Percentiles rank a stretch among this genome's conserved stretches.
Evolutionary conservation across 441 rosid species (phyloP).

Genomic region (Gossypium schwendimanii): DNA sequence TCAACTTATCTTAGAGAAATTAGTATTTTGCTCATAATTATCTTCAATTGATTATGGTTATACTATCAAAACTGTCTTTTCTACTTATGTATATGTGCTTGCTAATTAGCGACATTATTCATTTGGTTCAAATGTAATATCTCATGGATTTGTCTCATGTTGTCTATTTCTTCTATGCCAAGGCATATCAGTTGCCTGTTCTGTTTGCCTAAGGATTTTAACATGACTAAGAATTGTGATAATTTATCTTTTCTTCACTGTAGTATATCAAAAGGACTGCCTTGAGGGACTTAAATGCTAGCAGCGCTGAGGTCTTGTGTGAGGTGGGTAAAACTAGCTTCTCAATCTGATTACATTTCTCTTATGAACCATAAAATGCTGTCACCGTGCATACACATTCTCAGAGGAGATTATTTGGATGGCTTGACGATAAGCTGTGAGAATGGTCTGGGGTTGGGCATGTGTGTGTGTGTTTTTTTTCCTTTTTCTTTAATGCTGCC

Average conservation of each 20-base stretch:
- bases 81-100: neutral
- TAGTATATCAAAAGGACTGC: constrained; percentile 80
- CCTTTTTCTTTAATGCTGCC: neutral
- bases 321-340: constrained; percentile 44
- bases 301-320: constrained; percentile 79
- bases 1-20: neutral
- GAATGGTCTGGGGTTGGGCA: neutral
- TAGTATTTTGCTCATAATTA: neutral
- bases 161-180: neutral
- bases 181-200: neutral
- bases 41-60: neutral
- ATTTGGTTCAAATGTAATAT: neutral
- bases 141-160: neutral
- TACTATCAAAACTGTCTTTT: neutral
- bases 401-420: neutral
- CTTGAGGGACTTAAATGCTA: constrained; percentile 63
- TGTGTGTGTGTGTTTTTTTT: neutral
- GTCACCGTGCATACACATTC: neutral
- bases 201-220: neutral
- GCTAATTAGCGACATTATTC: neutral
- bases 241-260: neutral
- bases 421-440: neutral
- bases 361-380: neutral
- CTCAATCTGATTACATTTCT: neutral
- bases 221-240: constrained; percentile 3